Evolutionary conservation across 352 stramenopile genomes (phyloP), one percentile per base, ranked within the genome.

Genomic region (Pythium guiyangense): DNA sequence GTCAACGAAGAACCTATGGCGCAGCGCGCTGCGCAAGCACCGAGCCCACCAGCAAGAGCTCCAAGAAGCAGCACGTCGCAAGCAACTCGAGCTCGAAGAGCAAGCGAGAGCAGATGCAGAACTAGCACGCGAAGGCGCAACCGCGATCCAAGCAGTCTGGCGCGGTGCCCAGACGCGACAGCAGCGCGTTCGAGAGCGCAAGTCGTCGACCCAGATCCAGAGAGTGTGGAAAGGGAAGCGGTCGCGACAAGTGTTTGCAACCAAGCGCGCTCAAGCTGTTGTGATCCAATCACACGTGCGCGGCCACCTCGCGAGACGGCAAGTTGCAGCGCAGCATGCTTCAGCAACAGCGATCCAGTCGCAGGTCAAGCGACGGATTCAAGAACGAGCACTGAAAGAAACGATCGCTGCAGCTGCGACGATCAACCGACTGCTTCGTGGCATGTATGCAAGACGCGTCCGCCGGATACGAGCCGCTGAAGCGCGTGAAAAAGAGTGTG

Each of bases 111-210:
- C 39, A 20, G 31, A 37, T 12, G 39, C 39, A n/a, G 14, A 44
- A n/a, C 42, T 56, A 20, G 44, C 62, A 4, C 48, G 60, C 2
- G 34, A 59, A 31, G 57, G 58, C 12, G 54, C 57, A 9, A 59
- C 34, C 17, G 49, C 39, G 12, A 73, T 75, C 27, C 68, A 75
- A 51, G 64, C 64, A 3, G 25, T 73, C 0, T 75, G 68, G 64
- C 57, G 64, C 43, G 64, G 61, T 8, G 57, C 57, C 1, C 37
- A 59, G 12, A 44, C 63, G n/a, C 60, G 68, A 27, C 31, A 35
- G 29, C 29, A 51, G 22, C 42, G 57, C 12, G 51, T 50, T 27
- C 49, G 60, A 15, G 48, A 53, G 44, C 44, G 48, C 20, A 17
- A 44, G 3, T 69, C 54, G 2, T 55, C 56, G 6, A 49, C 45